A percentile compares a stretch with the other conserved stretches of the same genome.
These are phyloP conservation scores for Olyra latifolia DNA, from an alignment of 176 grass and related monocot genomes.

Conservation along the genomic window DNA sequence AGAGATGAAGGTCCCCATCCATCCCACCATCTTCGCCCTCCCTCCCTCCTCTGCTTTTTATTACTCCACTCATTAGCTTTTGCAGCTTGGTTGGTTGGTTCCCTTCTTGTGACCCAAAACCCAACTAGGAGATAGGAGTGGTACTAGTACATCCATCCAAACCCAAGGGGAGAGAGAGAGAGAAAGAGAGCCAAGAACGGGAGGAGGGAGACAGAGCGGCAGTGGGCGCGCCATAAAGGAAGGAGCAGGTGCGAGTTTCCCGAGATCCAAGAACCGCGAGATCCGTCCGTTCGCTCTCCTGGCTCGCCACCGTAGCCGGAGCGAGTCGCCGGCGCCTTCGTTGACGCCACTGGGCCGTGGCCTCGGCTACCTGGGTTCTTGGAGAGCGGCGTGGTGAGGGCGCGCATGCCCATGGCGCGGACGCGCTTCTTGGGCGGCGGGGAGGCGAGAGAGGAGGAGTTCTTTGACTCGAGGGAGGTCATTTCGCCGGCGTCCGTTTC, in stretches of 20 bases:
- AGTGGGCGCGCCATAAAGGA: slow-evolving; percentile 43
- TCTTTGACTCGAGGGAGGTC: slow-evolving; percentile 83
- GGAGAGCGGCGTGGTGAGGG: background rate
- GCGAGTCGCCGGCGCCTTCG: background rate
- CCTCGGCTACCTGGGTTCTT: background rate
- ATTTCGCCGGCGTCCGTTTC: slow-evolving; percentile 54
- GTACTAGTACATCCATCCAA: background rate
- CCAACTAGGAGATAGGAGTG: background rate
- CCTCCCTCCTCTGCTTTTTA: slow-evolving; percentile 32
- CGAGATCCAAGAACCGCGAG: slow-evolving; percentile 40
- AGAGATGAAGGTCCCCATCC: slow-evolving; percentile 34
- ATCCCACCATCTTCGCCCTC: slow-evolving; percentile 1
- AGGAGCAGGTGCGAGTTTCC: background rate
- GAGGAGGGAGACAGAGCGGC: background rate
- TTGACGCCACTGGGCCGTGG: background rate
- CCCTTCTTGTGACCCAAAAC: slow-evolving; percentile 32
- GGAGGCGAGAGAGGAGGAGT: slow-evolving; percentile 46
- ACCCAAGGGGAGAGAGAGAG: slow-evolving; percentile 9
- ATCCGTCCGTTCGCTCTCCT: slow-evolving; percentile 25
- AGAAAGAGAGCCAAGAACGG: background rate
- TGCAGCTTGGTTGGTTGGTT: slow-evolving; percentile 46
- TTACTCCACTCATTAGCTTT: slow-evolving; percentile 44
- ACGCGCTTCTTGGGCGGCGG: background rate
- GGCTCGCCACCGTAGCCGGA: background rate
- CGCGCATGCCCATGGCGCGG: slow-evolving; percentile 30